Evolutionary conservation across 108 stramenopile genomes (phyloP), one percentile per base, ranked within the genome.

Genomic region (Parietichytrium sp.): DNA sequence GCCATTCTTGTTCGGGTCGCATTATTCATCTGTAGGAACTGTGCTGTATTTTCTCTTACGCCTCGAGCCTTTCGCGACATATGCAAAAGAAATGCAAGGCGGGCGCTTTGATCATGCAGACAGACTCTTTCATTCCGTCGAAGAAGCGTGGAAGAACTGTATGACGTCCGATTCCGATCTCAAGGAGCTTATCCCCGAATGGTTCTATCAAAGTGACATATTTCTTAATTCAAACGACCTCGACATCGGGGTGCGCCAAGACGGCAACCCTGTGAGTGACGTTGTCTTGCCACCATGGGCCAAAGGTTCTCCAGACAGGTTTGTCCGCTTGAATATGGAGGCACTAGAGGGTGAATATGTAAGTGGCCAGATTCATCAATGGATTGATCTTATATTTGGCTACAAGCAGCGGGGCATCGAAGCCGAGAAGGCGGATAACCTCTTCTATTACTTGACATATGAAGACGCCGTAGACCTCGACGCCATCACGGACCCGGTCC

Each of bases 141-240:
- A 84, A 29, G 81, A 90, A 10, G 92, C 92, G 29, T 97, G 91
- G 87, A 81, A 88, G 51, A 88, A 88, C 81, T 53, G 93, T 92
- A 82, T 83, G 88, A 47, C 23, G 7, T 10, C 25, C 2, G 31
- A 27, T 20, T 51, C 45, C 25, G 45, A 78, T 29, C 3, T 50
- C 12, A 82, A 96, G 53, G 98, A 99, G 85, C 91, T 99, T 16
- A 96, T 95, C 53, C 98, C 97, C 1, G 97, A 99, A 79, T 97
- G 97, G 87, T 99, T 91, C 82, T 94, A 96, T 55, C 87, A 96
- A 54, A 91, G 90, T 52, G 95, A 95, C 47, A 96, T 97, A 83
- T 86, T 99, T 3, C 84, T 83, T 33, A 96, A 98, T 61, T 90
- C 3, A 12, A 96, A 96, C 81, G 81, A 85, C 54, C 93, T 96